Percentiles rank a stretch among this genome's conserved stretches.
Conservation (phyloP, 148 eudicot genomes). For the Heliamphora exappendiculata region DNA sequence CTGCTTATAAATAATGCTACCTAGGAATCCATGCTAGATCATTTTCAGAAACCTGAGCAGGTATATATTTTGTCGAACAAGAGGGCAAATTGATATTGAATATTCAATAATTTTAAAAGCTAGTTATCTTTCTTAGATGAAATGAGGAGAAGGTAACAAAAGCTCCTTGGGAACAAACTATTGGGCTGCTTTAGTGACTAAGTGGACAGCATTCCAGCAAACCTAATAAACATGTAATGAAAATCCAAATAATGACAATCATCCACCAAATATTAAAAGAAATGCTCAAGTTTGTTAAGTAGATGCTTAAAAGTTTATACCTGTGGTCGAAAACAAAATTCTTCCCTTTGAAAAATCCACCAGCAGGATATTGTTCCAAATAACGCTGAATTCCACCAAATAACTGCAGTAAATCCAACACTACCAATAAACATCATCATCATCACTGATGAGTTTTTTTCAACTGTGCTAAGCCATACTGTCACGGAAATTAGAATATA, state of each 20-base stretch:
- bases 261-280: not conserved
- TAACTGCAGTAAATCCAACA: conserved; percentile 44
- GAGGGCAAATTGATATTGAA: not conserved
- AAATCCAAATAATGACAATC: not conserved
- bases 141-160: not conserved
- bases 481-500: not conserved
- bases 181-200: not conserved
- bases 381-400: conserved; percentile 95
- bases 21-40: not conserved
- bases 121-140: no score
- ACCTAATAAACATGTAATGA: not conserved
- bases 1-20: not conserved
- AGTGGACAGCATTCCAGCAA: not conserved
- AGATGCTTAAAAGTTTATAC: conserved; percentile 26
- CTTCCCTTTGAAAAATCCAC: conserved; percentile 92
- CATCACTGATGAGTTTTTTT: not conserved
- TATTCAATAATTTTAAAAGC: not conserved
- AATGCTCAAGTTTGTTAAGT: not conserved
- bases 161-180: not conserved
- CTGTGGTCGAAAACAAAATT: conserved; percentile 95
- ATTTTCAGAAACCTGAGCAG: not conserved
- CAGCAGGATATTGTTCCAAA: conserved; percentile 87
- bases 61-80: not conserved
- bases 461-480: not conserved
- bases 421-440: conserved; percentile 4